phyloP scores from a whole-genome alignment of 352 stramenopile genomes.

The Pythium coloratum region DNA sequence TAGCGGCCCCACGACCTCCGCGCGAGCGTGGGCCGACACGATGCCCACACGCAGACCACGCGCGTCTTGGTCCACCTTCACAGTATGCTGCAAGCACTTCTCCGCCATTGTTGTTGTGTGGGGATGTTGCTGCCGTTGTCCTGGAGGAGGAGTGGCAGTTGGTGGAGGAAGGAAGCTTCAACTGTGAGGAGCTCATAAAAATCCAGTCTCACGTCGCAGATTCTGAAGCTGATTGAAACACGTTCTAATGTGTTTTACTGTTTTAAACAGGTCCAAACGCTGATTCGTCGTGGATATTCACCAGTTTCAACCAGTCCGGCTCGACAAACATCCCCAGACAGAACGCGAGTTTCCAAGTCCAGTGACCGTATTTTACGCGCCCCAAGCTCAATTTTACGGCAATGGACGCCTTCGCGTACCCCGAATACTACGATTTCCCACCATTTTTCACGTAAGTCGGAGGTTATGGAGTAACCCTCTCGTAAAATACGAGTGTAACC shows the following conservation, averaged over 20 bases:
- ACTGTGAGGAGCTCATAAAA: not conserved
- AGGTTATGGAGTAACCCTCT: slow-evolving; percentile 12
- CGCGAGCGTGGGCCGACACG: slow-evolving; percentile 20
- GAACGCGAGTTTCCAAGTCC: not conserved
- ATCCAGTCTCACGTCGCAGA: slow-evolving; percentile 14
- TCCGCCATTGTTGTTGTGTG: slow-evolving; percentile 13
- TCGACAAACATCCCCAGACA: not conserved
- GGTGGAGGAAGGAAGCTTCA: no score
- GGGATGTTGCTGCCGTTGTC: no score
- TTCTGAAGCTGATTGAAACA: slow-evolving; percentile 13
- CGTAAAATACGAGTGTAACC: slow-evolving; percentile 15
- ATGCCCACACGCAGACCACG: slow-evolving; percentile 22
- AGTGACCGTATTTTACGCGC: slow-evolving; percentile 11
- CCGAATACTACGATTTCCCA: slow-evolving; percentile 87
- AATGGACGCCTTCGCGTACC: slow-evolving; percentile 80
- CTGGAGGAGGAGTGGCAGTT: not conserved
- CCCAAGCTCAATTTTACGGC: slow-evolving; percentile 14
- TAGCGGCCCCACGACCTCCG: slow-evolving; percentile 22
- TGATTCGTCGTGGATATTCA: not conserved
- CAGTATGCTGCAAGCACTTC: slow-evolving; percentile 12
- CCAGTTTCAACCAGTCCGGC: slow-evolving; percentile 7
- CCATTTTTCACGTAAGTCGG: slow-evolving; percentile 81
- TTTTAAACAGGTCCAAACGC: not conserved
- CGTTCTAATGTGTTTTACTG: not conserved
- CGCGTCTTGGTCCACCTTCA: slow-evolving; percentile 4